Evolutionary conservation across 1,284 basidiomycete species (phyloP).

Genomic region (Rhodofomes roseus): DNA sequence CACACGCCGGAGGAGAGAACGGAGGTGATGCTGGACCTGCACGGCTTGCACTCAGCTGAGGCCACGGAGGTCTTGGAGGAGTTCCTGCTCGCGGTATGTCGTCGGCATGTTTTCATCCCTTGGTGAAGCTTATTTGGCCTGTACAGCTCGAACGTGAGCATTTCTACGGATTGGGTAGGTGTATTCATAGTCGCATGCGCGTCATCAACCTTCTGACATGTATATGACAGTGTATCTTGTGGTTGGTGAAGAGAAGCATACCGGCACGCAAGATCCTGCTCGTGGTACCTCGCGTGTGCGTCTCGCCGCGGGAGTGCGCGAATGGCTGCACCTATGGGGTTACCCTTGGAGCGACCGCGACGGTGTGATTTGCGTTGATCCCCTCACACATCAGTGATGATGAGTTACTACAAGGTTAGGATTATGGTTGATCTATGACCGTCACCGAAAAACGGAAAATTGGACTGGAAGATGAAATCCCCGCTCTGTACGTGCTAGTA

Average conservation of each 20-base stretch:
- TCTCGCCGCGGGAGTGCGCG: constrained; percentile 80
- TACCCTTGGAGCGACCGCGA: constrained; percentile 95
- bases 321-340: constrained; percentile 89
- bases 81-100: constrained; percentile 81
- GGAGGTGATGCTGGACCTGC: constrained; percentile 79
- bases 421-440: neutral
- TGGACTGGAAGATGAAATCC: constrained; percentile 2
- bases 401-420: neutral
- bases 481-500: constrained; percentile 5
- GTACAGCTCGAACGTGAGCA: constrained; percentile 79
- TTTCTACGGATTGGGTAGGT: constrained; percentile 78
- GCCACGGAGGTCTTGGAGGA: constrained; percentile 89
- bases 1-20: constrained; percentile 78
- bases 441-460: neutral
- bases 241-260: constrained; percentile 95
- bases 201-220: neutral
- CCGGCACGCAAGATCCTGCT: constrained; percentile 78
- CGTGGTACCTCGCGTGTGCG: constrained; percentile 81
- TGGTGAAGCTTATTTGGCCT: neutral
- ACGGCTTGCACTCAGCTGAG: constrained; percentile 88
- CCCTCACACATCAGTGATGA: constrained; percentile 60
- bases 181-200: neutral
- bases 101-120: constrained; percentile 3
- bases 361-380: constrained; percentile 86
- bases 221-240: constrained; percentile 71